Percentiles rank a stretch among this genome's conserved stretches.
Evolutionary conservation across 2,329 filamentous ascomycete genomes (phyloP).

Genomic region (Pseudohalonectria lignicola): DNA sequence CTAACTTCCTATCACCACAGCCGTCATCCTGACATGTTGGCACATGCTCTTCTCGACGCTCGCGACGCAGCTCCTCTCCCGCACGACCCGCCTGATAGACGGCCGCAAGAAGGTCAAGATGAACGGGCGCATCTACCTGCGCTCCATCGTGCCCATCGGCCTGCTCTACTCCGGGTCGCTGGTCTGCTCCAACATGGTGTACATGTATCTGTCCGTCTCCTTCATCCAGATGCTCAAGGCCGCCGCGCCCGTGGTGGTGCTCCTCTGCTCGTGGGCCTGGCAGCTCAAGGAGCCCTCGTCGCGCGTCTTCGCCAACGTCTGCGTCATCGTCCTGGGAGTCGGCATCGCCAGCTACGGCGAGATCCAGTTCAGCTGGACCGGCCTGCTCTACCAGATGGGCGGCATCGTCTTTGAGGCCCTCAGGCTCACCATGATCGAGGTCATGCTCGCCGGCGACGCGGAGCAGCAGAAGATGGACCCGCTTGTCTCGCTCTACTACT

Average conservation of each 20-base stretch:
- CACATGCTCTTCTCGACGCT: conserved; percentile 84
- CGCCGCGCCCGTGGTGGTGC: conserved; percentile 54
- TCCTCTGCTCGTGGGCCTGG: conserved; percentile 53
- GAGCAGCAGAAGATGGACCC: conserved; percentile 74
- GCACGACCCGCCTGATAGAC: conserved; percentile 78
- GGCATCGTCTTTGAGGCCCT: conserved; percentile 74
- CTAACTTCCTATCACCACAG: conserved; percentile 10
- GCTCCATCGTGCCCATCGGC: conserved; percentile 85
- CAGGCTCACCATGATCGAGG: conserved; percentile 76
- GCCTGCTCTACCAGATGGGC: conserved; percentile 59
- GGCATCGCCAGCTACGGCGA: conserved; percentile 47
- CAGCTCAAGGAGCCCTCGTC: conserved; percentile 35
- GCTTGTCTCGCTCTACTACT: conserved; percentile 82
- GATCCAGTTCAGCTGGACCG: conserved; percentile 55
- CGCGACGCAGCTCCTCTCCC: conserved; percentile 84
- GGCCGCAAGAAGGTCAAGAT: conserved; percentile 91
- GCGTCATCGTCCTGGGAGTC: conserved; percentile 41
- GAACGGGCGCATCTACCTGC: conserved; percentile 82
- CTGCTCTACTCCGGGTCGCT: conserved; percentile 87
- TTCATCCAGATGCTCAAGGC: conserved; percentile 98
- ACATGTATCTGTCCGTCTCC: conserved; percentile 83
- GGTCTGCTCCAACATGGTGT: conserved; percentile 90
- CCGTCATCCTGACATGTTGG: conserved; percentile 82
- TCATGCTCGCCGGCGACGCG: conserved; percentile 40
- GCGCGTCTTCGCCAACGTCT: conserved; percentile 33